Percentiles rank a stretch among this genome's conserved stretches.
phyloP scores from a whole-genome alignment of 2,329 filamentous ascomycete species.

The Ceratocystis diversiconidia region DNA sequence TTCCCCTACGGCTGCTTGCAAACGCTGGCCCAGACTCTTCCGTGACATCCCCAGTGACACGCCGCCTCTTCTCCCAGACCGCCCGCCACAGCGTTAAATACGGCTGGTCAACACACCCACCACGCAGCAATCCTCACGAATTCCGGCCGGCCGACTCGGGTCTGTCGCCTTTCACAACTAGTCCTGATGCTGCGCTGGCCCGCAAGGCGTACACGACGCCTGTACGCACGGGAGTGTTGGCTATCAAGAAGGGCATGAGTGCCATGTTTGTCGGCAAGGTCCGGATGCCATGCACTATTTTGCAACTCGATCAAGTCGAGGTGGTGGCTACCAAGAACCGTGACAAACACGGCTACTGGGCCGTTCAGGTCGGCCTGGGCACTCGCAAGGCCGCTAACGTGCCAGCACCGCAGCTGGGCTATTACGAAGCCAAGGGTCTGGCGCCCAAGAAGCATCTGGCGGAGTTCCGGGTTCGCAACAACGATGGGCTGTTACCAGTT shows the following conservation, averaged over 20 bases:
- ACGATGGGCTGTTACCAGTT: constrained; percentile 58
- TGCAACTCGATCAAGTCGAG: constrained; percentile 86
- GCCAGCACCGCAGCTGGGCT: constrained; percentile 69
- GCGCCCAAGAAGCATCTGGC: constrained; percentile 70
- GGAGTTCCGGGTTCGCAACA: constrained; percentile 73
- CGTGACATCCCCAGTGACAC: not conserved
- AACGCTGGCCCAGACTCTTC: not conserved
- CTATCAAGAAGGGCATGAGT: constrained; percentile 91
- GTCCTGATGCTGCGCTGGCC: constrained; percentile 46
- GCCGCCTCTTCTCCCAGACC: constrained; percentile 29
- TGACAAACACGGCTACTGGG: constrained; percentile 75
- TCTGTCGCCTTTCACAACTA: constrained; percentile 41
- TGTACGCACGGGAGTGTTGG: constrained; percentile 65
- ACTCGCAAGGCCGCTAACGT: constrained; percentile 60
- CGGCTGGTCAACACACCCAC: constrained; percentile 45
- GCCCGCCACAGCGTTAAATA: constrained; percentile 39
- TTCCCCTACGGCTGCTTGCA: constrained; percentile 1
- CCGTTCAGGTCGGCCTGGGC: constrained; percentile 77
- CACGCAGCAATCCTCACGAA: constrained; percentile 38
- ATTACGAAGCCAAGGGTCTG: constrained; percentile 70
- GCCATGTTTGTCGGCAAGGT: constrained; percentile 69
- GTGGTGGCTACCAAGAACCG: constrained; percentile 77
- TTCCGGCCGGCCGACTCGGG: constrained; percentile 47
- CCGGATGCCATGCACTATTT: constrained; percentile 74
- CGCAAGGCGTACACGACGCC: constrained; percentile 46